phyloP scores from a whole-genome alignment of 2,329 filamentous ascomycete genomes.

The Anisogramma anomala region DNA sequence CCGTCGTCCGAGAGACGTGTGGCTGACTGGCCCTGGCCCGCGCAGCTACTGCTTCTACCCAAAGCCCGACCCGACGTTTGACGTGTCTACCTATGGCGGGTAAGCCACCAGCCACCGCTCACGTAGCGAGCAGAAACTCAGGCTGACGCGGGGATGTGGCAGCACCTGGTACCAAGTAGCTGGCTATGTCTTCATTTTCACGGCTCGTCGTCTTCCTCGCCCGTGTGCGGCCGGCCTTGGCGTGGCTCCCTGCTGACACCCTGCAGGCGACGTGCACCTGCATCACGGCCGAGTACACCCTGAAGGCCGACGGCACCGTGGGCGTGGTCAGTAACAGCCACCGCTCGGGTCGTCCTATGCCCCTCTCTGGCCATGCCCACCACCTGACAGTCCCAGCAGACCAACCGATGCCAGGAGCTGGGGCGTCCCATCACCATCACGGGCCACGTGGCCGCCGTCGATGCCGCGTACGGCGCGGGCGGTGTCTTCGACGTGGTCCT shows the following conservation, averaged over 20 bases:
- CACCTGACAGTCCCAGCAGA: too few relatives aligned
- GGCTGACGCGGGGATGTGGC: not conserved
- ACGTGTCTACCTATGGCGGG: slow-evolving; percentile 12
- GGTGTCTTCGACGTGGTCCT: slow-evolving; percentile 16
- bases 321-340: slow-evolving; percentile 15
- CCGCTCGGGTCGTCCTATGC: slow-evolving; percentile 10
- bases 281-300: slow-evolving; percentile 15
- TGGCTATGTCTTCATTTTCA: not conserved
- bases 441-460: slow-evolving; percentile 13
- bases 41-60: slow-evolving; percentile 16
- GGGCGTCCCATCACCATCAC: slow-evolving; percentile 13
- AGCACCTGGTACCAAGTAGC: slow-evolving; percentile 17
- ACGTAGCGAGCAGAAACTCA: too few relatives aligned
- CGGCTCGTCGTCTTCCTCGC: too few relatives aligned
- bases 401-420: slow-evolving; percentile 14
- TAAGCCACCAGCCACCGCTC: too few relatives aligned
- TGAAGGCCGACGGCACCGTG: slow-evolving; percentile 15
- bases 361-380: slow-evolving; percentile 14
- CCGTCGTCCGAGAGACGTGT: not conserved
- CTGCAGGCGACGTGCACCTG: slow-evolving; percentile 12
- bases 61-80: slow-evolving; percentile 13
- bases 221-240: too few relatives aligned
- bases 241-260: too few relatives aligned
- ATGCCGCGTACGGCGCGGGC: slow-evolving; percentile 14
- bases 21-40: not conserved